These are phyloP conservation scores for Ambrosiella xylebori DNA, from an alignment of 2,329 filamentous ascomycete species.

Conservation along the genomic window DNA sequence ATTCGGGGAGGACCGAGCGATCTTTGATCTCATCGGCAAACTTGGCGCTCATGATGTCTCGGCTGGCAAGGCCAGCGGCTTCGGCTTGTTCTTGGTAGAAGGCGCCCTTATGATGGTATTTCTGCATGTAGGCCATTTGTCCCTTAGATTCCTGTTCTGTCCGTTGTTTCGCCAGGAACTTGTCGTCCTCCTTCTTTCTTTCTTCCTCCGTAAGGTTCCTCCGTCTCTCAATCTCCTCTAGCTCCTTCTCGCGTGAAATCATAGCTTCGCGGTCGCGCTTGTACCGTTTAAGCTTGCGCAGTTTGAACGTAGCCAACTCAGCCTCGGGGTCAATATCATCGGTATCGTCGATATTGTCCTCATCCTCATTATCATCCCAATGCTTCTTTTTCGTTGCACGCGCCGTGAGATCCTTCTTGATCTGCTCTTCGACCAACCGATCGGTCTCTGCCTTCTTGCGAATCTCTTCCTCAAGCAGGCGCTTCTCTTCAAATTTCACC, in stretches of 20 bases:
- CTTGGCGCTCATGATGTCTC: conserved; percentile 70
- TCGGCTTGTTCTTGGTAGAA: conserved; percentile 78
- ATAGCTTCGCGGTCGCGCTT: conserved; percentile 75
- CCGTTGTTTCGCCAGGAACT: conserved; percentile 57
- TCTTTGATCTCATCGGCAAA: conserved; percentile 74
- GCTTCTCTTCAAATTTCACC: conserved; percentile 19
- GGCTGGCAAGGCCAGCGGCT: conserved; percentile 55
- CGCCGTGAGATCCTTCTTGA: conserved; percentile 63
- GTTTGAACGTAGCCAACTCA: conserved; percentile 82
- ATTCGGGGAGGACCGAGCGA: conserved; percentile 70
- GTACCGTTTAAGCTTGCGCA: conserved; percentile 76
- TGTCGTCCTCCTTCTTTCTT: conserved; percentile 67
- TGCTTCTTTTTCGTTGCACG: conserved; percentile 61
- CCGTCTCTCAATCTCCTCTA: conserved; percentile 75
- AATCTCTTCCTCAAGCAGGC: conserved; percentile 35
- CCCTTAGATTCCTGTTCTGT: conserved; percentile 63
- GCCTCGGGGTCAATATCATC: conserved; percentile 76
- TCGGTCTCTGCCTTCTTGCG: conserved; percentile 56
- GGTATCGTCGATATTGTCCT: conserved; percentile 69
- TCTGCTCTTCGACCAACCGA: conserved; percentile 71
- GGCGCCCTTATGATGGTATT: conserved; percentile 91
- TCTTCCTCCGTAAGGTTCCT: conserved; percentile 77
- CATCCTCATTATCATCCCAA: conserved; percentile 60
- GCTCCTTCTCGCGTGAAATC: conserved; percentile 66
- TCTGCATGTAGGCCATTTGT: conserved; percentile 80